These are phyloP conservation scores for Athelia psychrophila DNA, from an alignment of 1,284 basidiomycete species.

Conservation along the genomic window DNA sequence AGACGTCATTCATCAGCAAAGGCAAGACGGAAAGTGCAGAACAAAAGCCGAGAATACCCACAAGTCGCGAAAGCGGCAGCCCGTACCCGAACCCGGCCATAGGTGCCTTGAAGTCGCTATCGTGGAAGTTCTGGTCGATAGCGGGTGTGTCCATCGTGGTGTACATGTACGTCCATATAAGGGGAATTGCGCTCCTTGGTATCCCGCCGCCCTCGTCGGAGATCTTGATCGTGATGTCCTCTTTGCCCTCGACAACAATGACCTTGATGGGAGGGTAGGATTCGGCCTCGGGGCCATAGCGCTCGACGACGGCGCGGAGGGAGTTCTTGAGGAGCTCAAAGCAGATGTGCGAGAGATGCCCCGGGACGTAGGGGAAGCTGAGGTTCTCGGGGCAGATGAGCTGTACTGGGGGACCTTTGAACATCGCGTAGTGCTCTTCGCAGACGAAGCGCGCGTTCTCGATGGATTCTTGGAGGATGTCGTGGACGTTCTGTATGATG, in stretches of 20 bases:
- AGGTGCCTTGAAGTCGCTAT: slow-evolving; percentile 95
- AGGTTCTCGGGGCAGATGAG: slow-evolving; percentile 91
- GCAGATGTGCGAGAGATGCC: slow-evolving; percentile 93
- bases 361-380: slow-evolving; percentile 94
- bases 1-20: slow-evolving; percentile 2
- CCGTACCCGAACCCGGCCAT: slow-evolving; percentile 99
- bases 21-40: slow-evolving; percentile 9
- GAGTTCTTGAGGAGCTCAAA: slow-evolving; percentile 99
- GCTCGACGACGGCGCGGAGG: slow-evolving; percentile 93
- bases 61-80: slow-evolving; percentile 85
- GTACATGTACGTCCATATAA: slow-evolving; percentile 99
- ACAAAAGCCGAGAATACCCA: slow-evolving; percentile 43
- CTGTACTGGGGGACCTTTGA: slow-evolving; percentile 95
- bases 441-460: slow-evolving; percentile 98
- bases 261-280: slow-evolving; percentile 94
- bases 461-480: slow-evolving; percentile 97
- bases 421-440: slow-evolving; percentile 96
- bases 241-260: slow-evolving; percentile 91
- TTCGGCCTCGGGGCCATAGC: slow-evolving; percentile 83
- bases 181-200: slow-evolving; percentile 86
- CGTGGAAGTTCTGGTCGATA: slow-evolving; percentile 85
- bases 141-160: slow-evolving; percentile 94
- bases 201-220: slow-evolving; percentile 97
- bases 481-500: slow-evolving; percentile 76
- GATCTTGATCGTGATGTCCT: slow-evolving; percentile 99